Evolutionary conservation across 129 eudicot species (phyloP), one percentile per base, ranked within the genome.

Genomic region (Flaveria robusta): DNA sequence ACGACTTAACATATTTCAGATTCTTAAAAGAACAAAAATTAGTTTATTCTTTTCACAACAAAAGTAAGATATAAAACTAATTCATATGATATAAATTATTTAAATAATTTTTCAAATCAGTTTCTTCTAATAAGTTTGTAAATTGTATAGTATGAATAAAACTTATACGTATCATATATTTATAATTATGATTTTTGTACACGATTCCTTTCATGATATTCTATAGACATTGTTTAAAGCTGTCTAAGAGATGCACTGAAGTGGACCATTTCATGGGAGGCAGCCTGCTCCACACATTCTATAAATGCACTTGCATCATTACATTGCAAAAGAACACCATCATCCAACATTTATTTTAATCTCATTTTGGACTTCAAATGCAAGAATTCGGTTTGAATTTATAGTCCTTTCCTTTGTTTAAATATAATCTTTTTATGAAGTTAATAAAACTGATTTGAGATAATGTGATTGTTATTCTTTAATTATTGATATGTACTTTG

Each of bases 261-360:
- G 78, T 79, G 83, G 83, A 79, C 78, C 83, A 72, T 51, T 50
- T 65, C 68, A 79, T 80, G 83, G 83, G 83, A 67, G 74, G 83
- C 83, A 79, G 79, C 79, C 79, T 79, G 79, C 78, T 65, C 83
- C 83, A 65, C 83, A 72, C 68, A 12, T 73, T 31, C 83, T 73
- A 65, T 9, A 72, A 41, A 50, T 79, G 79, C 65, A 72, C 51
- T 80, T 80, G 70, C 74, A 80, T 80, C 79, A 80, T 80, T 73
- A 73, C 79, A 66, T 73, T 54, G 26, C 14, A 51, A 3, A 50
- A 26, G 12, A 19, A 64, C 29, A 39, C 34, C 58, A 24, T 31
- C 50, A 47, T 22, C 24, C 42, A 58, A 6, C 39, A 20, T 31
- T 64, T 70, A 70, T 11, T 41, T 56, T 24, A 72, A 18, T 64